Evolutionary conservation across 352 stramenopile genomes (phyloP), one percentile per base, ranked within the genome.

Genomic region (Phytophthora quininea): DNA sequence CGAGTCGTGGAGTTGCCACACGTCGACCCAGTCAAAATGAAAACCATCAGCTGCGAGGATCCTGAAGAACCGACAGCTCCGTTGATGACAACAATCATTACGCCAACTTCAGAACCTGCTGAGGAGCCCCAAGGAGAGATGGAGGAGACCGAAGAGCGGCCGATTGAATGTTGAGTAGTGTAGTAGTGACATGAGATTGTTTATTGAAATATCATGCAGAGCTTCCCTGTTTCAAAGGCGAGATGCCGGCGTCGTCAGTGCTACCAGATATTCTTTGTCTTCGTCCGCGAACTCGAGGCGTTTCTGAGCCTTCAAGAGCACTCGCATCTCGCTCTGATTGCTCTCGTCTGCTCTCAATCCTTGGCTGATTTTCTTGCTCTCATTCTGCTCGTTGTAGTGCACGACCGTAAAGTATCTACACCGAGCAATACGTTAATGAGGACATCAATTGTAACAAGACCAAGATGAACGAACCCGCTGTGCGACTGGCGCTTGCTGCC

Each of bases 361-460:
- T 57, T 77, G 87, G 5, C 76, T 47, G 60, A 90, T 88, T 54
- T 70, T 30, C 54, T 81, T 77, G 43, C 74, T 62, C 32, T 77
- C 64, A 30, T 73, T 68, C 5, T 73, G 69, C 35, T 74, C 62
- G 64, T 87, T 76, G 38, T 87, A 33, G 52, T 88, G 88, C 53
- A 88, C 60, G 38, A 88, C 80, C 14, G 77, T 87, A 66, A 90
- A 90, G 53, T 82, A 86, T 10, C 75, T 84, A 42, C 8, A 47
- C 49, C n/a, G 35, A 45, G 14, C 48, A 35, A 38, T 40, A 54
- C 38, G 19, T 24, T 24, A 24, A 24, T 24, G 19, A 24, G 19
- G 19, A 24, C 19, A 24, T 24, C 19, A 24, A 24, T 24, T 24
- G 35, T 40, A 11, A 40, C 10, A 11, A 11, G 35, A 40, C 35